These are phyloP conservation scores for Orobanche coerulescens DNA, from an alignment of 257 asterid species.

Conservation along the genomic window DNA sequence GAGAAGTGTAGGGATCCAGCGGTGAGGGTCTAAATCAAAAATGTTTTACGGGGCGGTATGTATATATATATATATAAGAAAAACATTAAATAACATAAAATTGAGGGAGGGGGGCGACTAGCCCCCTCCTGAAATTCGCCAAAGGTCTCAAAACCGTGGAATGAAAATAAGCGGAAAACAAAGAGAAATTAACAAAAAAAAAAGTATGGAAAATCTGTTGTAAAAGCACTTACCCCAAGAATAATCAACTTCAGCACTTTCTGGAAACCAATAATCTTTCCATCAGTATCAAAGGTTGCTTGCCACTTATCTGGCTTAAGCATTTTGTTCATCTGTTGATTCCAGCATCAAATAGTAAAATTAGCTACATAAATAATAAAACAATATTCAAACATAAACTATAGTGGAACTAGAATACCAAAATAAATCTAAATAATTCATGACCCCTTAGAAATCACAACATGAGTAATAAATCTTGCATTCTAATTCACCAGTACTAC, in stretches of 20 bases:
- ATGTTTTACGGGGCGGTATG: no score
- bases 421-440: no score
- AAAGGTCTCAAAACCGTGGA: no score
- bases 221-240: constrained; percentile 63
- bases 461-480: constrained; percentile 12
- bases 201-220: not conserved
- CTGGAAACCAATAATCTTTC: constrained; percentile 78
- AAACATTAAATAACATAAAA: no score
- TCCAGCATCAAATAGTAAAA: constrained; percentile 20
- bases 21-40: no score
- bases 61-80: no score
- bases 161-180: no score
- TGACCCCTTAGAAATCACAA: no score
- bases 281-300: constrained; percentile 76
- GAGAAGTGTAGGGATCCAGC: no score
- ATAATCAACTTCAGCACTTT: constrained; percentile 78
- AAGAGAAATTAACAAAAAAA: no score
- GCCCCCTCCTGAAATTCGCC: no score
- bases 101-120: no score
- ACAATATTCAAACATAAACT: constrained; percentile 8
- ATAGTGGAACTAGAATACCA: not conserved
- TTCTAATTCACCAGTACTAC: not conserved
- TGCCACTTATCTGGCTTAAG: constrained; percentile 99
- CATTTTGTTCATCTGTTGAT: constrained; percentile 72
- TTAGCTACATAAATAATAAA: constrained; percentile 4